Base-by-base conservation (phyloP, 1,284 basidiomycete species). In the Fomitopsis pinicola region DNA sequence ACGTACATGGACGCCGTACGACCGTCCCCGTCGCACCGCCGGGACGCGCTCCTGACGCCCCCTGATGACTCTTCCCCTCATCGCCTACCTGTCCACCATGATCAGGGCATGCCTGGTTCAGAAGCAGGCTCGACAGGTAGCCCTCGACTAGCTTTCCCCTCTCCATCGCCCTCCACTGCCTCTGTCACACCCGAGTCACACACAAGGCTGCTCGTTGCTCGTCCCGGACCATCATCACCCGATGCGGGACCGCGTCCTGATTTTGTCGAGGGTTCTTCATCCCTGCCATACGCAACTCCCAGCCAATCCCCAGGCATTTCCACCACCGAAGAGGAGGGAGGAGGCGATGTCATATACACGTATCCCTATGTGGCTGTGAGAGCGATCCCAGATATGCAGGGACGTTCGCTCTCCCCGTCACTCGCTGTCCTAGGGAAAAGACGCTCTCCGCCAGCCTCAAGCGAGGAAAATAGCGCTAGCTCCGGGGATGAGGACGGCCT, bases 211-310 rank as follows among this genome's bases (percentile, higher is more conserved):
- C 59, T 40, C 36, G 64, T 64, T 42, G 62, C 63, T 4, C 59
- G 58, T 22, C 57, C 46, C 10, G 62, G 62, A 19, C 63, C 64
- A 2, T 17, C 44, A 5, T 6, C 42, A 26, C 53, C 36, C 17
- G 28, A 40, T 30, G 35, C 55, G 8, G 53, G 62, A 14, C 52
- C 58, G 8, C 57, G 42, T 12, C 72, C 75, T 28, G 62, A 71
- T 35, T 81, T 80, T 64, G 68, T 79, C 10, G 73, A 81, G 66
- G 79, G 77, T 14, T 79, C 78, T 1, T 79, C 79, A 2, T 75
- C 67, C 5, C 52, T 22, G n/a, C n/a, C 52, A 17, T 54, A 54
- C n/a, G 3, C 70, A 68, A 35, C 70, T 74, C 0, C 60, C 74
- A 38, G 35, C 35, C 28, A 54, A 22, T 40, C 52, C 4, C 35